These are phyloP conservation scores for Physocladia obscura DNA, from an alignment of 192 early-diverging fungal genomes.

Conservation along the genomic window DNA sequence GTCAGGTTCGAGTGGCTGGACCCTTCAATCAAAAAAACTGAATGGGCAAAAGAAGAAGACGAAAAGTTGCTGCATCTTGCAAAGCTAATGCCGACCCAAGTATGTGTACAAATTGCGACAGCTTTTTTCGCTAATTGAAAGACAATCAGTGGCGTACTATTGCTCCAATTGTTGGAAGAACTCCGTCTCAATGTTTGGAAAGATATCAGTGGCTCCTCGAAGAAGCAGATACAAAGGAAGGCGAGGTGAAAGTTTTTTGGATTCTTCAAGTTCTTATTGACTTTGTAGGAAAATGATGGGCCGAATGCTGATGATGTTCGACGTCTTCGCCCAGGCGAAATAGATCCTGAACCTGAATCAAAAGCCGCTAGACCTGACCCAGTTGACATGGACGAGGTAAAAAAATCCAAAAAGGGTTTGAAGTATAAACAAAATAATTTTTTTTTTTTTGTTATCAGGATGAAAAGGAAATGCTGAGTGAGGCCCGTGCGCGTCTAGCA, in stretches of 20 bases:
- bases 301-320: constrained; percentile 84
- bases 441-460: too few species aligned
- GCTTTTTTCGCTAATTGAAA: background rate
- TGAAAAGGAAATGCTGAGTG: constrained; percentile 99
- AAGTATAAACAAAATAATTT: constrained; percentile 2
- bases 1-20: constrained; percentile 88
- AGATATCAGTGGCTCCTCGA: constrained; percentile 93
- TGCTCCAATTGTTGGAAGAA: constrained; percentile 95
- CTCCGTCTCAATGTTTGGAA: constrained; percentile 94
- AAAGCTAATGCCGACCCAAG: constrained; percentile 97
- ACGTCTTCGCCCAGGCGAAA: constrained; percentile 87
- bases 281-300: constrained; percentile 54
- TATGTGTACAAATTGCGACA: too few species aligned
- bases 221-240: constrained; percentile 88
- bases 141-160: constrained; percentile 83
- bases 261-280: too few species aligned
- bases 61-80: constrained; percentile 96
- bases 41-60: constrained; percentile 98
- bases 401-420: background rate
- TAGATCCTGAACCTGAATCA: constrained; percentile 95
- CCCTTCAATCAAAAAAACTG: constrained; percentile 98
- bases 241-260: constrained; percentile 44
- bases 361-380: constrained; percentile 98
- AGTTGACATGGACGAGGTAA: constrained; percentile 98
- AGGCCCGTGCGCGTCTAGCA: constrained; percentile 95